These are phyloP conservation scores for Fusarium illudens DNA, from an alignment of 2,329 filamentous ascomycete genomes.

Conservation along the genomic window DNA sequence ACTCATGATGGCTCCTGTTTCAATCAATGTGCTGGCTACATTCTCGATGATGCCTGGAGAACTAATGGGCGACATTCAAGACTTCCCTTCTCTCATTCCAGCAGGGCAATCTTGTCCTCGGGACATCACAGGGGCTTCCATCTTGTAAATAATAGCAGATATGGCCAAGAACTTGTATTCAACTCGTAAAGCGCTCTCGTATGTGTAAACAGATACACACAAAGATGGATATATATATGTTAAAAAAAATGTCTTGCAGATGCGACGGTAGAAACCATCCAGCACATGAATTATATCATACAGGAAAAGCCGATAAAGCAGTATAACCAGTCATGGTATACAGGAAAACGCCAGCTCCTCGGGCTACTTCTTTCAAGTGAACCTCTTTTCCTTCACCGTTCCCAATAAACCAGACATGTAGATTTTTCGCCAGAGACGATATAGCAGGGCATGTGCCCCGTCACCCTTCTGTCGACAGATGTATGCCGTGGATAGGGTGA, in stretches of 20 bases:
- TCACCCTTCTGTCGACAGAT: neutral
- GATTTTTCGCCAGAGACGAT: conserved; percentile 6
- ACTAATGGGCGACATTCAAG: no score
- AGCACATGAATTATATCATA: conserved; percentile 29
- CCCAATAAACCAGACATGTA: conserved; percentile 9
- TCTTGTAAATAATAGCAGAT: neutral
- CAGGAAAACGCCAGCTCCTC: conserved; percentile 13
- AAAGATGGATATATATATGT: conserved; percentile 21
- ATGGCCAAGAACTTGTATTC: conserved; percentile 13
- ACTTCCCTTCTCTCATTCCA: no score
- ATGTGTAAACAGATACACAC: conserved; percentile 24
- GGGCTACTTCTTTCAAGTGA: neutral
- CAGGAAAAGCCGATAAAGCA: conserved; percentile 14
- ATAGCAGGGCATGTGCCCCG: conserved; percentile 6
- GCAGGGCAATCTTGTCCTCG: neutral
- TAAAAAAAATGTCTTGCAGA: conserved; percentile 13
- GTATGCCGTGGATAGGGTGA: conserved; percentile 2
- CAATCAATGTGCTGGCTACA: neutral
- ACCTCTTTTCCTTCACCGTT: conserved; percentile 13
- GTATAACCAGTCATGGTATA: conserved; percentile 1
- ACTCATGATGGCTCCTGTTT: neutral
- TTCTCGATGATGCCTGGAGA: no score
- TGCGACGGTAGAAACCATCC: conserved; percentile 18
- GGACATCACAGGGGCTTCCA: neutral
- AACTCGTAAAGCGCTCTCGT: conserved; percentile 30